Evolutionary conservation across 1,284 basidiomycete species (phyloP), one percentile per base, ranked within the genome.

Genomic region (Marasmius tenuissimus): DNA sequence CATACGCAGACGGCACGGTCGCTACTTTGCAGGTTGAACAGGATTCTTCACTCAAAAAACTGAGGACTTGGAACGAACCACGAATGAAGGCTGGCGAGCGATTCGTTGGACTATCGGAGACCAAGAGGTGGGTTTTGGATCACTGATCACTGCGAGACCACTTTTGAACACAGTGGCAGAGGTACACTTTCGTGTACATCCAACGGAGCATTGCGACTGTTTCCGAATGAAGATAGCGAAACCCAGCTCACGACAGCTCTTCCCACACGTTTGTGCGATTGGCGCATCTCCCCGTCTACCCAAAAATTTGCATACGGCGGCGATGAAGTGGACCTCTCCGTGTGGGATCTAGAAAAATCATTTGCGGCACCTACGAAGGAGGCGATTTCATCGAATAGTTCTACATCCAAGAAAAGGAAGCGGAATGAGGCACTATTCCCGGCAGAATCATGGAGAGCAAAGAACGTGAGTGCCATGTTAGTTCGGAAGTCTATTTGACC

Each of bases 241-340:
- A 50, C 70, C 56, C 59, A 74, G 63, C 61, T 76, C 33, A 72
- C 75, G 27, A 71, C 74, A 22, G 73, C 76, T 10, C 80, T 93
- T 47, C 91, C 91, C 1, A 86, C 81, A 66, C 84, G 88, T 34
- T 75, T 93, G 20, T 76, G 73, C 51, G 85, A 84, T 60, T 91
- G 90, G 88, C 81, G 81, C n/a, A 73, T 92, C 14, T 82, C 87
- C 2, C 68, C 76, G 7, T 77, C 84, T 57, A 75, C 75, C 4
- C 71, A 78, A 27, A 81, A 82, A 0, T 94, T 96, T 74, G 85
- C 88, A 0, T 90, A 94, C 65, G 94, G 90, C 6, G 94, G 94
- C 3, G 89, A 96, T 67, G 94, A 96, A 73, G 91, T 96, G 16
- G 93, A 96, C 62, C 73, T 94, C 2, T 94, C 92, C 0, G 70